phyloP scores from a whole-genome alignment of 2,329 filamentous ascomycete genomes.

The Ophiosphaerella narmari region DNA sequence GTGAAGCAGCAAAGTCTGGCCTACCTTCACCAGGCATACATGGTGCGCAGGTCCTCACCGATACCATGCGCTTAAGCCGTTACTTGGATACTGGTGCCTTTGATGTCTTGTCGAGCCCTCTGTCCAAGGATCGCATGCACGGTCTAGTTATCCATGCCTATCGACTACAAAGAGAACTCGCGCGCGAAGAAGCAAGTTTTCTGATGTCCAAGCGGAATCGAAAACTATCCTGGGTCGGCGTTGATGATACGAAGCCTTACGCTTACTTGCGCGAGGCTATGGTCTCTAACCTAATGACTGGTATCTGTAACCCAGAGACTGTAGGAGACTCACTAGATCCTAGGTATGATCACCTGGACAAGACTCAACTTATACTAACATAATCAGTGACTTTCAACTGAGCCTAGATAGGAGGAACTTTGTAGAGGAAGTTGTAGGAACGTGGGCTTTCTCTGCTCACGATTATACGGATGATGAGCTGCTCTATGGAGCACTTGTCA shows the following conservation, averaged over 20 bases:
- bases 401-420: slow-evolving; percentile 66
- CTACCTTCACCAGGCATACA: slow-evolving; percentile 41
- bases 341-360: slow-evolving; percentile 53
- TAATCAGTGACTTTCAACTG: slow-evolving; percentile 66
- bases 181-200: slow-evolving; percentile 72
- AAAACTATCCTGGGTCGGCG: slow-evolving; percentile 90
- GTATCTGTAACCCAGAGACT: slow-evolving; percentile 76
- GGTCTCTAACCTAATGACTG: slow-evolving; percentile 88
- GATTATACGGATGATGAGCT: slow-evolving; percentile 89
- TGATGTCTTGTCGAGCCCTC: slow-evolving; percentile 81
- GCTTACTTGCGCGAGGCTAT: slow-evolving; percentile 89
- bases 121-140: slow-evolving; percentile 74
- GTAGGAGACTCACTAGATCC: slow-evolving; percentile 65
- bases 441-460: slow-evolving; percentile 89
- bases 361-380: slow-evolving; percentile 19
- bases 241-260: slow-evolving; percentile 83
- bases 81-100: slow-evolving; percentile 86
- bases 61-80: slow-evolving; percentile 63
- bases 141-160: slow-evolving; percentile 83
- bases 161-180: slow-evolving; percentile 75
- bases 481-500: slow-evolving; percentile 79
- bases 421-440: slow-evolving; percentile 71
- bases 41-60: slow-evolving; percentile 47
- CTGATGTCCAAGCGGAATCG: slow-evolving; percentile 74
- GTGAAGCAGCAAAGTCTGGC: slow-evolving; percentile 34